Percentiles rank a stretch among this genome's conserved stretches.
Conservation (phyloP, 345 rosid genomes). For the Sonneratia alba region DNA sequence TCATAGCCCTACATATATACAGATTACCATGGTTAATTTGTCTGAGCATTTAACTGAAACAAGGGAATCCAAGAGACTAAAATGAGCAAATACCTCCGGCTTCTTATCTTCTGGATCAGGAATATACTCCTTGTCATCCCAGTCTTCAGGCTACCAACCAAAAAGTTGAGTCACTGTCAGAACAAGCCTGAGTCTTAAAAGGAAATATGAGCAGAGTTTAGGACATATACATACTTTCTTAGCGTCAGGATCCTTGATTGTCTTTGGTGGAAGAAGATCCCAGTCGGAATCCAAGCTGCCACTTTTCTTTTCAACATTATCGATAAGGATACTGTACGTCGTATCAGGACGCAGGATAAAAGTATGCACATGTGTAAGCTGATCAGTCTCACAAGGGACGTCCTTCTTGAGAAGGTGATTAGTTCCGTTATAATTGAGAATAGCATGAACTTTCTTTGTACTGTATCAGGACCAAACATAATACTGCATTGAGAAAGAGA, state of each 20-base stretch:
- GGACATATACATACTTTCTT: slow-evolving; percentile 44
- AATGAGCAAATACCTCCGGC: slow-evolving; percentile 52
- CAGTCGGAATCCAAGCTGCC: slow-evolving; percentile 91
- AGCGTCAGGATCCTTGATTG: slow-evolving; percentile 87
- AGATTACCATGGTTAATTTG: not conserved
- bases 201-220: not conserved
- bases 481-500: slow-evolving; percentile 46
- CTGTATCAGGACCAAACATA: slow-evolving; percentile 99
- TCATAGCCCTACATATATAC: slow-evolving; percentile 54
- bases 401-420: slow-evolving; percentile 97
- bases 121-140: slow-evolving; percentile 90
- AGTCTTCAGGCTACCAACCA: slow-evolving; percentile 76
- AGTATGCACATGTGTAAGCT: slow-evolving; percentile 89
- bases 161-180: not conserved
- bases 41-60: not conserved
- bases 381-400: slow-evolving; percentile 97
- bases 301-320: slow-evolving; percentile 84
- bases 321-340: slow-evolving; percentile 81
- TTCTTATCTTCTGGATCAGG: slow-evolving; percentile 91
- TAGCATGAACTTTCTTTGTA: slow-evolving; percentile 99
- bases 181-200: not conserved
- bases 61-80: not conserved
- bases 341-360: slow-evolving; percentile 89
- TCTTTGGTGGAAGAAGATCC: slow-evolving; percentile 88
- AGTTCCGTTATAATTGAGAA: slow-evolving; percentile 65